Conservation (phyloP, 768 basidiomycete genomes). For the Boletus rex-veris region DNA sequence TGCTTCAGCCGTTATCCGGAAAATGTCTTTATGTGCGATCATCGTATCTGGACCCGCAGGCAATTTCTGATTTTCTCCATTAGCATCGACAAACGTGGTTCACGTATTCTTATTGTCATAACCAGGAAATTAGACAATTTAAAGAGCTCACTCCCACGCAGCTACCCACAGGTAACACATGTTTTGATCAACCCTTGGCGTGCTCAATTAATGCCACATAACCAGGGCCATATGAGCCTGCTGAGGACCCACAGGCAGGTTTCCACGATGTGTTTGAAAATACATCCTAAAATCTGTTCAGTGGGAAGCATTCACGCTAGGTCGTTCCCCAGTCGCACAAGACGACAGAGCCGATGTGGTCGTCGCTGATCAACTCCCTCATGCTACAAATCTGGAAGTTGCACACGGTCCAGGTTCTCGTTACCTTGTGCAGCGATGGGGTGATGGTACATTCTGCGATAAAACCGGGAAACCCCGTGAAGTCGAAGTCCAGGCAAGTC, state of each 20-base stretch:
- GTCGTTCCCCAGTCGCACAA: conserved; percentile 59
- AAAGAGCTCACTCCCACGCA: conserved; percentile 71
- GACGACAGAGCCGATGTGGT: conserved; percentile 63
- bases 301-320: conserved; percentile 79
- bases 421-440: conserved; percentile 91
- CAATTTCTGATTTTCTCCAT: conserved; percentile 31
- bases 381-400: conserved; percentile 69
- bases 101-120: conserved; percentile 96
- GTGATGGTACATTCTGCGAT: conserved; percentile 89
- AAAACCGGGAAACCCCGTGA: conserved; percentile 84
- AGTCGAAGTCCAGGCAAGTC: conserved; percentile 88
- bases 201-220: conserved; percentile 20
- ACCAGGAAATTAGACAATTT: conserved; percentile 94
- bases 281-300: conserved; percentile 29
- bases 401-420: conserved; percentile 75
- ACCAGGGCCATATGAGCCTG: conserved; percentile 68
- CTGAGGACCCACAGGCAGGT: conserved; percentile 82
- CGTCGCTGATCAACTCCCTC: conserved; percentile 61
- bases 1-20: conserved; percentile 75
- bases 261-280: conserved; percentile 23
- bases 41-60: conserved; percentile 25
- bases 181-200: conserved; percentile 17
- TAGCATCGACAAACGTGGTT: conserved; percentile 92
- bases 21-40: conserved; percentile 80
- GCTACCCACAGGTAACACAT: conserved; percentile 57